Percentiles rank a stretch among this genome's conserved stretches.
phyloP scores from a whole-genome alignment of 179 eudicot species.

The Sideroxylon spinosum region DNA sequence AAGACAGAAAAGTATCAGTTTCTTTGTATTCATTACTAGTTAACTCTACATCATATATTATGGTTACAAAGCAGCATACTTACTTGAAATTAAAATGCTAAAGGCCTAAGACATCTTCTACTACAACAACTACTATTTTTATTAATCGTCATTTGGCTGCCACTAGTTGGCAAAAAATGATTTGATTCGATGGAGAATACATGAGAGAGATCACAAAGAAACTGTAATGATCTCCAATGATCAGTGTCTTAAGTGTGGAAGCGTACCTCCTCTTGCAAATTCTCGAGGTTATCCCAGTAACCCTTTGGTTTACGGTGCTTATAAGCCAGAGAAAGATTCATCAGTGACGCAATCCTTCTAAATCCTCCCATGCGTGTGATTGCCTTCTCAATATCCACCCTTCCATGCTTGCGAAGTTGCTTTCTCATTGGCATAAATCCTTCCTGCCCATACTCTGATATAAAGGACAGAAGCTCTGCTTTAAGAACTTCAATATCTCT shows the following conservation, averaged over 20 bases:
- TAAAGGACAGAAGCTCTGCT: constrained; percentile 64
- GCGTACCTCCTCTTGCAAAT: constrained; percentile 79
- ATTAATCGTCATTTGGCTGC: not conserved
- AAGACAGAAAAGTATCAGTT: constrained; percentile 19
- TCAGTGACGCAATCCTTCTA: constrained; percentile 66
- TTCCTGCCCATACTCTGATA: constrained; percentile 80
- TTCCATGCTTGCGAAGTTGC: constrained; percentile 77
- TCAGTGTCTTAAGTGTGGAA: not conserved
- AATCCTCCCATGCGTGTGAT: constrained; percentile 96
- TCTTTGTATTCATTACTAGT: not conserved
- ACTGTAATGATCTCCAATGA: not conserved
- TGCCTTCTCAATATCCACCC: constrained; percentile 97
- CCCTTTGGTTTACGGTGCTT: constrained; percentile 95
- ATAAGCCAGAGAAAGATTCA: constrained; percentile 93
- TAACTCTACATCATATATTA: not conserved
- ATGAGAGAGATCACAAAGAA: not conserved
- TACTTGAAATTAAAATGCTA: not conserved
- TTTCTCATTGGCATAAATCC: constrained; percentile 99
- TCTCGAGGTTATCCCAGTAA: constrained; percentile 93
- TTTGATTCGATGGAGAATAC: not conserved
- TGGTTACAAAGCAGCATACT: not conserved
- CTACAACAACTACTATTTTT: not conserved
- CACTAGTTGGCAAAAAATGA: not conserved
- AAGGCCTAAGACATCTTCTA: not conserved
- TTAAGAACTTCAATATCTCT: constrained; percentile 82